Conservation (phyloP, 2,329 filamentous ascomycete species). For the Aspergillus proliferans region DNA sequence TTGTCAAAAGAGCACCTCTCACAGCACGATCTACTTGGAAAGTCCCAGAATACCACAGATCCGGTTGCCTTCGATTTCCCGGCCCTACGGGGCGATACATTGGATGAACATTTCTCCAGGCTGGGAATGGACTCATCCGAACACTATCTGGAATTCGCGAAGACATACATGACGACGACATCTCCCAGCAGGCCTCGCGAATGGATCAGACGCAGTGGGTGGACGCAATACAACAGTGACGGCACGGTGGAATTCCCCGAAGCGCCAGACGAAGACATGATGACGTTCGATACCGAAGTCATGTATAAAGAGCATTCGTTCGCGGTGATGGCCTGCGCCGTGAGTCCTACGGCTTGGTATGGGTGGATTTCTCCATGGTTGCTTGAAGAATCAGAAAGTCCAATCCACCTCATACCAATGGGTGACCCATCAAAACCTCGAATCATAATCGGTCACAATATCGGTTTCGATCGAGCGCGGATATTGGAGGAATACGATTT, state of each 20-base stretch:
- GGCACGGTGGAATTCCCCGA: slow-evolving; percentile 66
- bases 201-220: slow-evolving; percentile 77
- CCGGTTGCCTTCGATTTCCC: slow-evolving; percentile 87
- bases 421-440: slow-evolving; percentile 68
- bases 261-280: slow-evolving; percentile 69
- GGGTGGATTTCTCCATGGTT: slow-evolving; percentile 96
- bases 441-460: slow-evolving; percentile 87
- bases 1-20: slow-evolving; percentile 75
- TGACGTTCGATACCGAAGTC: slow-evolving; percentile 94
- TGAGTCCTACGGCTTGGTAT: slow-evolving; percentile 87
- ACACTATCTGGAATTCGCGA: slow-evolving; percentile 70
- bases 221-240: slow-evolving; percentile 84
- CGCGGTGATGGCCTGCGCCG: slow-evolving; percentile 94
- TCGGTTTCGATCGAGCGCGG: slow-evolving; percentile 88
- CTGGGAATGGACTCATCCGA: slow-evolving; percentile 82
- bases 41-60: slow-evolving; percentile 68
- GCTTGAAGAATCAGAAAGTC: slow-evolving; percentile 68
- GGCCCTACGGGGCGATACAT: slow-evolving; percentile 64
- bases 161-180: slow-evolving; percentile 60
- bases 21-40: slow-evolving; percentile 81
- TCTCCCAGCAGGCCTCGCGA: slow-evolving; percentile 57
- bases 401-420: slow-evolving; percentile 77
- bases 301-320: slow-evolving; percentile 91
- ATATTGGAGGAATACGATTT: slow-evolving; percentile 84
- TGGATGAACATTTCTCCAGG: slow-evolving; percentile 92